Evolutionary conservation across 345 rosid species (phyloP).

Genomic region (Murraya koenigii): DNA sequence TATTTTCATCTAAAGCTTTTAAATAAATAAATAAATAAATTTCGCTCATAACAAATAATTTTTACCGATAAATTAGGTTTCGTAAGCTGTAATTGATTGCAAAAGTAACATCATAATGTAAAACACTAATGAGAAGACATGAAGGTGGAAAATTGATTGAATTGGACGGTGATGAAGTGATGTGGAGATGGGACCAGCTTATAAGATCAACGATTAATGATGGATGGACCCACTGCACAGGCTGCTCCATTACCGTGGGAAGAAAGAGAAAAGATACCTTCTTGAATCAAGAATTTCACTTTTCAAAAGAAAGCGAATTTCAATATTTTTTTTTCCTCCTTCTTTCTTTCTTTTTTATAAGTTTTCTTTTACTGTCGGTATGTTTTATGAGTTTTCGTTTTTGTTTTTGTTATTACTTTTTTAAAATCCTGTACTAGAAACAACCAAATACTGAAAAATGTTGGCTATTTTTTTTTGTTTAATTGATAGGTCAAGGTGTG

Average conservation of each 20-base stretch:
- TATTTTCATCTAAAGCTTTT: too few relatives aligned
- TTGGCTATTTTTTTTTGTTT: neutral
- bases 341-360: neutral
- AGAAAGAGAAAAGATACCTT: constrained; percentile 4
- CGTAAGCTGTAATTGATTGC: neutral
- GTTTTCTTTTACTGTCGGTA: too few relatives aligned
- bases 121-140: neutral
- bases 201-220: constrained; percentile 8
- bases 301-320: neutral
- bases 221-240: constrained; percentile 1
- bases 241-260: constrained; percentile 21
- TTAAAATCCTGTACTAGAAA: too few relatives aligned
- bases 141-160: neutral
- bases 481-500: neutral
- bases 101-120: neutral
- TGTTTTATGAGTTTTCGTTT: too few relatives aligned
- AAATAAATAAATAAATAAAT: too few relatives aligned
- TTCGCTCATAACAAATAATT: neutral
- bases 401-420: too few relatives aligned
- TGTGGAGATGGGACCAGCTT: neutral
- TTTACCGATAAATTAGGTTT: neutral
- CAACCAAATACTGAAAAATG: too few relatives aligned
- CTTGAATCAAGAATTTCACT: neutral
- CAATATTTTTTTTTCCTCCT: neutral
- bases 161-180: constrained; percentile 30